Percentiles rank a stretch among this genome's conserved stretches.
These are phyloP conservation scores for Populus ilicifolia DNA, from an alignment of 345 rosid species.

Conservation along the genomic window DNA sequence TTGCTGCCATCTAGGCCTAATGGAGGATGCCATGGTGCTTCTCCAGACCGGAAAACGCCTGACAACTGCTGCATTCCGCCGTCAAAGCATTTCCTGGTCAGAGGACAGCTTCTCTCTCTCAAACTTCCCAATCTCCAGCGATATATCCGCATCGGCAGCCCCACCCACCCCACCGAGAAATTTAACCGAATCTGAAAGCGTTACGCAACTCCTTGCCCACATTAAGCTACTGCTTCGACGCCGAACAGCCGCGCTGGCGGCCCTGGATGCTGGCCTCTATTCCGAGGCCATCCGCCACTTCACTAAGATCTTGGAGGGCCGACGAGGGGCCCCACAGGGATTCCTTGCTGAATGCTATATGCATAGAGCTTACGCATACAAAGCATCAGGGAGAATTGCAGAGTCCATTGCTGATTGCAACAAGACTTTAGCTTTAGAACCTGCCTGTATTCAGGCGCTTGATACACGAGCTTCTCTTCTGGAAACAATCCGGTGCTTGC, in stretches of 20 bases:
- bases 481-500: constrained; percentile 75
- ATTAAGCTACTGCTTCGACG: constrained; percentile 87
- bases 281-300: constrained; percentile 92
- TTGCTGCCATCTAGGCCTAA: constrained; percentile 80
- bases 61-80: constrained; percentile 90
- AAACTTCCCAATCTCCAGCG: constrained; percentile 28
- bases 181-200: constrained; percentile 44
- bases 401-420: constrained; percentile 92
- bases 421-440: constrained; percentile 78
- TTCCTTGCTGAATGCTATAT: constrained; percentile 86
- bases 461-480: constrained; percentile 79
- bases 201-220: constrained; percentile 65
- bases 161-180: constrained; percentile 55
- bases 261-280: constrained; percentile 72
- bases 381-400: constrained; percentile 66
- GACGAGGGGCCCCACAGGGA: constrained; percentile 83
- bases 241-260: constrained; percentile 80
- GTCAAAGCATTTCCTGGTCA: constrained; percentile 73
- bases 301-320: constrained; percentile 79
- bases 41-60: constrained; percentile 93
- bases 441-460: constrained; percentile 77
- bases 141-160: constrained; percentile 26
- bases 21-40: constrained; percentile 97
- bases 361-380: constrained; percentile 77
- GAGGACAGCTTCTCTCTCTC: constrained; percentile 81